These are phyloP conservation scores for Phialophora macrospora DNA, from an alignment of 2,329 filamentous ascomycete genomes.

Conservation along the genomic window DNA sequence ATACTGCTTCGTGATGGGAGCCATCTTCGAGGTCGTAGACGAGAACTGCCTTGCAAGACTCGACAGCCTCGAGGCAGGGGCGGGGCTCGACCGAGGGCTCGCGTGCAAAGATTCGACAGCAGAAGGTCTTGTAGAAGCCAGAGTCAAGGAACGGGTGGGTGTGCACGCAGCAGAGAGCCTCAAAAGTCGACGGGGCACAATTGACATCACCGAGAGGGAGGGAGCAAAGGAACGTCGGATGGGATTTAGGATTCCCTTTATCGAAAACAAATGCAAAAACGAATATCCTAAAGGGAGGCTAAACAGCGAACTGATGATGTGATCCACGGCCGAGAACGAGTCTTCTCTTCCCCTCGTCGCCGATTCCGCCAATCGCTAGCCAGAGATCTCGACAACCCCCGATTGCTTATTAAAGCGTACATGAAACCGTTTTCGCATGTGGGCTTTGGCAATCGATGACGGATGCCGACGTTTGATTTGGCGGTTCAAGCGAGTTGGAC, in stretches of 20 bases:
- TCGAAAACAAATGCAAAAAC: not conserved
- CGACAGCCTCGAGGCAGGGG: constrained; percentile 45
- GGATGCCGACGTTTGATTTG: not conserved
- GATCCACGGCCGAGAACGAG: constrained; percentile 20
- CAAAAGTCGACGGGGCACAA: constrained; percentile 26
- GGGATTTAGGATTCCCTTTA: constrained; percentile 11
- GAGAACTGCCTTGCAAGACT: constrained; percentile 51
- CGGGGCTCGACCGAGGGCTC: constrained; percentile 20
- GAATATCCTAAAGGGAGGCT: constrained; percentile 1
- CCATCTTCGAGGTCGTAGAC: constrained; percentile 47
- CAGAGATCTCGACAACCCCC: not conserved
- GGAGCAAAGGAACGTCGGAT: constrained; percentile 12
- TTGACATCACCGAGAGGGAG: constrained; percentile 34
- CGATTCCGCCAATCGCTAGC: constrained; percentile 27
- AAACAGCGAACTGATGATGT: constrained; percentile 29
- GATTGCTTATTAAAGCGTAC: constrained; percentile 24
- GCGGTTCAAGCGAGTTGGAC: not conserved
- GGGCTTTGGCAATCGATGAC: not conserved
- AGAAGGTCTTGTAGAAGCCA: constrained; percentile 23
- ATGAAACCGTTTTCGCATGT: constrained; percentile 2
- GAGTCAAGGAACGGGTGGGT: constrained; percentile 15
- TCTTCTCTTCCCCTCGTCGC: constrained; percentile 4
- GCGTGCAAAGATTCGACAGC: constrained; percentile 2
- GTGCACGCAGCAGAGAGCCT: constrained; percentile 24
- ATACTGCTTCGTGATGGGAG: constrained; percentile 55